These are phyloP conservation scores for Globisporangium paroecandrum DNA, from an alignment of 352 stramenopile species.

Conservation along the genomic window DNA sequence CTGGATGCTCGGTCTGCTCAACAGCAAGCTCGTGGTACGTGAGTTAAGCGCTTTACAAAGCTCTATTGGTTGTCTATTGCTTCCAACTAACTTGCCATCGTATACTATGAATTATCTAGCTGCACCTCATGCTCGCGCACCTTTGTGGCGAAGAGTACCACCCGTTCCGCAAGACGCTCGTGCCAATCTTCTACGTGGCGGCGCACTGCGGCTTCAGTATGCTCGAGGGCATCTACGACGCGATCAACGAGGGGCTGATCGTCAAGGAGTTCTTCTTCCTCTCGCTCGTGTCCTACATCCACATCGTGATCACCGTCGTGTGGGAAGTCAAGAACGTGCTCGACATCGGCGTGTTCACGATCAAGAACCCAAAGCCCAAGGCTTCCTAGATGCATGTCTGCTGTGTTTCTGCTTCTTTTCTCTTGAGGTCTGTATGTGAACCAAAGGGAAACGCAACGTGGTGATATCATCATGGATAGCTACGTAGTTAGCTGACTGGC, in stretches of 20 bases:
- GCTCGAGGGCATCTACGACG: slow-evolving; percentile 77
- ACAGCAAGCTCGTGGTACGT: slow-evolving; percentile 85
- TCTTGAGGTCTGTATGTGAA: background rate
- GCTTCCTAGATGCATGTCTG: slow-evolving; percentile 16
- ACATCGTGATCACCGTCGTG: slow-evolving; percentile 86
- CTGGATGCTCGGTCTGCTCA: slow-evolving; percentile 85
- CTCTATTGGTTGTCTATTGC: background rate
- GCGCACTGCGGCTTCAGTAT: slow-evolving; percentile 81
- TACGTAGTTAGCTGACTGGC: background rate
- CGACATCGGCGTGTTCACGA: slow-evolving; percentile 79
- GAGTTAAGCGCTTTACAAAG: background rate
- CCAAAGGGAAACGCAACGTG: background rate
- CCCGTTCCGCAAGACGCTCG: slow-evolving; percentile 87
- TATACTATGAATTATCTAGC: slow-evolving; percentile 24
- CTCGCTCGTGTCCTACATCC: slow-evolving; percentile 76
- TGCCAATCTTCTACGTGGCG: slow-evolving; percentile 88
- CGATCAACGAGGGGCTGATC: slow-evolving; percentile 78
- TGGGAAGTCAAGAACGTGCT: slow-evolving; percentile 86
- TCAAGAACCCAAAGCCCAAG: slow-evolving; percentile 29
- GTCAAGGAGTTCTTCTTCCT: slow-evolving; percentile 89
- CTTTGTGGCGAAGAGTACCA: slow-evolving; percentile 86
- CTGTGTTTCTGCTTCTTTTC: background rate
- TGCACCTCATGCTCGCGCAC: slow-evolving; percentile 88
- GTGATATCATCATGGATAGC: too few relatives aligned
- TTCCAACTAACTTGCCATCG: background rate